Conservation (phyloP, 257 asterid species). For the Eustoma russellianum region DNA sequence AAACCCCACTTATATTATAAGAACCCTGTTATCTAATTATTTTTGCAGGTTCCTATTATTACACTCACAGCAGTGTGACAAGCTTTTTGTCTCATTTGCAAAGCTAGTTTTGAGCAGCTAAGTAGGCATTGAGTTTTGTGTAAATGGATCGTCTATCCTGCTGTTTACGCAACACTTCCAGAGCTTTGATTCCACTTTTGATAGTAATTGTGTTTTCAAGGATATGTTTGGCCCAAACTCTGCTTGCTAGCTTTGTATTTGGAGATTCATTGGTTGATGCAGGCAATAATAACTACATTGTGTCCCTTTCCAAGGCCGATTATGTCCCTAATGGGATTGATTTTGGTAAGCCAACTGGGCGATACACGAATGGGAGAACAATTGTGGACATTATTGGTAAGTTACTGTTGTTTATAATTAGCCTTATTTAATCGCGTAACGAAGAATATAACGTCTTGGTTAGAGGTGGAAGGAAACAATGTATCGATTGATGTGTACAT, state of each 20-base stretch:
- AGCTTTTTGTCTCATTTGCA: no score
- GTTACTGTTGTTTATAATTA: constrained; percentile 1
- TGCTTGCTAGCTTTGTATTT: constrained; percentile 51
- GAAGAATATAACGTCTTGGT: no score
- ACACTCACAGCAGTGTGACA: no score
- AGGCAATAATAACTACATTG: constrained; percentile 69
- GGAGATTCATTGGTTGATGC: constrained; percentile 80
- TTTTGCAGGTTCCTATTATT: no score
- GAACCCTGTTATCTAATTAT: no score
- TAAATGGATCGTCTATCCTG: constrained; percentile 18
- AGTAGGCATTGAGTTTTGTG: neutral
- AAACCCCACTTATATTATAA: no score
- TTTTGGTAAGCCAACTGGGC: constrained; percentile 63
- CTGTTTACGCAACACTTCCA: neutral
- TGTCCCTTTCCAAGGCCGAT: constrained; percentile 61
- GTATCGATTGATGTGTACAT: no score
- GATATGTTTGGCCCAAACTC: constrained; percentile 14
- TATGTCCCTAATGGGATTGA: constrained; percentile 67
- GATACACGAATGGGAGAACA: constrained; percentile 74
- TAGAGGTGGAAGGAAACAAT: no score
- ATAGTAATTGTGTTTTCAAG: constrained; percentile 8
- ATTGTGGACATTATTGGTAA: constrained; percentile 67
- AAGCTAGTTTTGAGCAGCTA: no score
- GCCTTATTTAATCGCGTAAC: no score
- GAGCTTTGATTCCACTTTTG: constrained; percentile 11